Conservation (phyloP, 306 rosid genomes). For the Gastrolobium villosum region DNA sequence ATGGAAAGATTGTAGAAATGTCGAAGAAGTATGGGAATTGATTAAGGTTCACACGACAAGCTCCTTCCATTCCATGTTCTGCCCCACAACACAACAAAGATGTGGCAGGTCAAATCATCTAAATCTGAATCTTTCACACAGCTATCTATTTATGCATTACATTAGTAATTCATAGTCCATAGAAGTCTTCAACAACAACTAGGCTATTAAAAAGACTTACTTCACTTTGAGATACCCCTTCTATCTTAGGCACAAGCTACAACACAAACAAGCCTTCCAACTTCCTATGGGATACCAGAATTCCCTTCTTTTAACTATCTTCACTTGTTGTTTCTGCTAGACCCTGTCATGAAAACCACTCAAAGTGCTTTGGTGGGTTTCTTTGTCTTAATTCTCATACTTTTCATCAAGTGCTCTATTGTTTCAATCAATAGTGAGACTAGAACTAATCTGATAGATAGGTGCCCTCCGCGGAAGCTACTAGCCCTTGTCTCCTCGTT, state of each 20-base stretch:
- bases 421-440: constrained; percentile 49
- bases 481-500: constrained; percentile 51
- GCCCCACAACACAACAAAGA: constrained; percentile 54
- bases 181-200: constrained; percentile 37
- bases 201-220: constrained; percentile 20
- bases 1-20: constrained; percentile 55
- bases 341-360: constrained; percentile 63
- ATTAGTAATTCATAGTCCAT: constrained; percentile 3
- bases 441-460: constrained; percentile 44
- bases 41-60: constrained; percentile 71
- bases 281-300: constrained; percentile 43
- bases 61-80: constrained; percentile 69
- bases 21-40: constrained; percentile 56
- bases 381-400: constrained; percentile 58
- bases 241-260: constrained; percentile 32
- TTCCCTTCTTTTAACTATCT: constrained; percentile 27
- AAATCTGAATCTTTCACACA: constrained; percentile 53
- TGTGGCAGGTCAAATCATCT: constrained; percentile 45
- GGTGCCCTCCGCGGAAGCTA: constrained; percentile 58
- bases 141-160: constrained; percentile 40
- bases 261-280: constrained; percentile 44
- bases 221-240: constrained; percentile 36
- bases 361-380: constrained; percentile 52
- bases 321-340: constrained; percentile 37
- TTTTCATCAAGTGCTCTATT: constrained; percentile 47